Base-by-base conservation (phyloP, 2,329 filamentous ascomycete genomes). In the Aureobasidium sp. region DNA sequence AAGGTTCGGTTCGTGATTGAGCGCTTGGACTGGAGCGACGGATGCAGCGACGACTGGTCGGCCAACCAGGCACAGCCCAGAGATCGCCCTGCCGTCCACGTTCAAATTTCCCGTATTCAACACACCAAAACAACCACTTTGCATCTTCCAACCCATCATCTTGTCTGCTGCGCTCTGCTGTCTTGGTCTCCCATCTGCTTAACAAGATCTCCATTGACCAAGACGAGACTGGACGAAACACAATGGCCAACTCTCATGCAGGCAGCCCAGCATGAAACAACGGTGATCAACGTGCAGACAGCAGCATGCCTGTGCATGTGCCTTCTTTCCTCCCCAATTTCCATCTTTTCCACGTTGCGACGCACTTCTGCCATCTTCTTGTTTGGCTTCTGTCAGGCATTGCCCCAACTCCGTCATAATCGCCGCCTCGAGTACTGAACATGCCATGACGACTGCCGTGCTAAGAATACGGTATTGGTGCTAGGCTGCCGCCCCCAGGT, bases 1-100 rank as follows among this genome's bases (percentile, higher is more conserved):
- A 60, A 60, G 57, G 57, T 60, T 60, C 57, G 57, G 45, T 60
- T 60, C 45, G 57, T 41, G 55, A 37, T 59, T 47, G 41, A 22
- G 41, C 41, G 55, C 31, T 44, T 44, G 25, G 41, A 44, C 37
- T 37, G 22, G 39, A 47, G 41, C 53, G 41, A 57, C 53, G 53
- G 53, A 25, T 45, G 53, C 53, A 57, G 53, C 53, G 27, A 57
- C 36, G 29, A 51, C 47, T 49, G 22, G 41, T 49, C 27, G 57
- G 57, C 42, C 42, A 39, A 55, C 53, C 53, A 47, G 55, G 31
- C 42, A 48, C 55, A 58, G 42, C 55, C 51, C 27, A 44, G 52
- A 31, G 55, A 58, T 58, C 55, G 39, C 14, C 51, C 51, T 25
- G 15, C 36, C 22, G 45, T 42, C 55, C 55, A 48, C 31, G 42